Evolutionary conservation across 1,139 yeast species (phyloP).

Genomic region (Yamadazyma buinensis): DNA sequence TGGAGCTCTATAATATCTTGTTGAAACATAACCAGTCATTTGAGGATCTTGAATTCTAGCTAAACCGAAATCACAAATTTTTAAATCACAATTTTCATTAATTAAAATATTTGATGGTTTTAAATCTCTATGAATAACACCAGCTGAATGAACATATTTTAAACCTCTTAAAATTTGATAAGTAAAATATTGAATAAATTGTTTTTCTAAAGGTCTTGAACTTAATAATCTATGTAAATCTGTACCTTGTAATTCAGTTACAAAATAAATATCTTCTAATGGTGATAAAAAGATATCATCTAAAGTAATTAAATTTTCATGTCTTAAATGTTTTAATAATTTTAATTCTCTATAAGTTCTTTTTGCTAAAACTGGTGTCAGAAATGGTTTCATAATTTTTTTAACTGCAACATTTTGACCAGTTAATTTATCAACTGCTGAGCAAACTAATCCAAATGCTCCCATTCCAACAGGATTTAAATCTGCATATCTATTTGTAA

Average conservation of each 20-base stretch:
- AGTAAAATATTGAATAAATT: constrained; percentile 91
- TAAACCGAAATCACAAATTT: constrained; percentile 94
- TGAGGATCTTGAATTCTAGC: constrained; percentile 98
- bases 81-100: constrained; percentile 93
- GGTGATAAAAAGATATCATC: constrained; percentile 96
- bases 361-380: constrained; percentile 91
- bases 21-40: constrained; percentile 98
- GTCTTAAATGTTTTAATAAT: constrained; percentile 86
- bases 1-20: constrained; percentile 96
- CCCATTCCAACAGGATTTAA: constrained; percentile 99
- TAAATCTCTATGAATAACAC: constrained; percentile 92
- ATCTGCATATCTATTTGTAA: constrained; percentile 86
- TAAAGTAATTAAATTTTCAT: constrained; percentile 88
- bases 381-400: constrained; percentile 95
- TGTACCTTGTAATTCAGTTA: constrained; percentile 94
- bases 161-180: constrained; percentile 92
- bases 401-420: constrained; percentile 95
- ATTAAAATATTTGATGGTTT: constrained; percentile 91
- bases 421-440: constrained; percentile 89
- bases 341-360: constrained; percentile 95
- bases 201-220: constrained; percentile 91
- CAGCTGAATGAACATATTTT: constrained; percentile 95
- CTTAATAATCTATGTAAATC: constrained; percentile 89
- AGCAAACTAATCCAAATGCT: constrained; percentile 95
- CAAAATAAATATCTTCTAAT: constrained; percentile 93